Base-by-base conservation (phyloP, 352 stramenopile species). In the Phytophthora macrochlamydospora region DNA sequence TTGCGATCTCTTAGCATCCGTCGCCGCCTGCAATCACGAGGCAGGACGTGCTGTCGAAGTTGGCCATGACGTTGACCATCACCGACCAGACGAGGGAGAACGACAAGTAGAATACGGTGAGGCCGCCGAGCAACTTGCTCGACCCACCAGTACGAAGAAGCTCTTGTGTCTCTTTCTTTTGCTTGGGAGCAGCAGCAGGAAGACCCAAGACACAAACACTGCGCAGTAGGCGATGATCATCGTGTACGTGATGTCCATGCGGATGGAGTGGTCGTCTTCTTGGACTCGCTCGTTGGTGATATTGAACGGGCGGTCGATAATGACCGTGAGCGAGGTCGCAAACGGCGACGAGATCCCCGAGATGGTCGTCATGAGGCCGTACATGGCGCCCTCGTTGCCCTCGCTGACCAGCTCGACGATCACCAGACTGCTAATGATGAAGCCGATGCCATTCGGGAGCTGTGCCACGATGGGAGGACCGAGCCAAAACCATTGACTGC, bases 321-420 rank as follows among this genome's bases (percentile, higher is more conserved):
- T 71, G 5, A 83, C 76, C 29, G 70, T 75, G 2, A 78, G 58
- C 7, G 64, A 79, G 9, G 62, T 70, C n/a, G 65, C 72, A 59
- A 86, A 81, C 13, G 72, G 67, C 4, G 58, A 60, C 1, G 68
- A 64, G 28, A 83, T 68, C 18, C 76, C 81, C 24, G 59, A 65
- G 30, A 83, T 64, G 11, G 77, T 83, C 11, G 74, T 80, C 53
- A 83, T 60, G 29, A 86, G 62, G 7, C 75, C 75, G 35, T 82
- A 86, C 56, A 83, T 72, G 31, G 74, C 73, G 4, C 69, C 77
- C 78, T 86, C 77, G 43, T 83, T 77, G n/a, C 77, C 77, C 28
- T 71, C 61, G 30, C 73, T 73, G 13, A 77, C 49, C 2, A 86
- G 54, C 38, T 85, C 75, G 40, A 83, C 59, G 50, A 77, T 73